A percentile compares a stretch with the other conserved stretches of the same genome.
These are phyloP conservation scores for Mollisia scopiformis DNA, from an alignment of 2,329 filamentous ascomycete genomes.

Conservation along the genomic window DNA sequence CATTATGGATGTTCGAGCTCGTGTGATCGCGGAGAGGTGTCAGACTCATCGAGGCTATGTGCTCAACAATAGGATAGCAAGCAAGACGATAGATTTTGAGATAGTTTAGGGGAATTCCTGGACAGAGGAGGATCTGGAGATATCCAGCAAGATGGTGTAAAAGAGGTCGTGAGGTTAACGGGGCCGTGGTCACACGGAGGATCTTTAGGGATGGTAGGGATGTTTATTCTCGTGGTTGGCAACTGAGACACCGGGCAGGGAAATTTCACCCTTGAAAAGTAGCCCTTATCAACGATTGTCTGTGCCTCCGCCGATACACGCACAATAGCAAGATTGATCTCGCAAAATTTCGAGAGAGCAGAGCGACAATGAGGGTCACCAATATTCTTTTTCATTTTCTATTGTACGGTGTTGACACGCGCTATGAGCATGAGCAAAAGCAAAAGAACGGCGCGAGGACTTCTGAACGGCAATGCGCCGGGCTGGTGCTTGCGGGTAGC, in stretches of 20 bases:
- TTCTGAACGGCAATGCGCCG: neutral
- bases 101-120: constrained; percentile 1
- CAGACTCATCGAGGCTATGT: constrained; percentile 40
- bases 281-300: constrained; percentile 25
- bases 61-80: constrained; percentile 10
- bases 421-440: constrained; percentile 2
- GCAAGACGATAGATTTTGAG: constrained; percentile 9
- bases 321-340: neutral
- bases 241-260: constrained; percentile 25
- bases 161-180: constrained; percentile 4
- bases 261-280: constrained; percentile 23
- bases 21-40: constrained; percentile 32
- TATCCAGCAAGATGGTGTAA: constrained; percentile 6
- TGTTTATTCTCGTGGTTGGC: no score
- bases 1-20: constrained; percentile 44
- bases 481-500: neutral
- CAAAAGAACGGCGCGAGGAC: no score
- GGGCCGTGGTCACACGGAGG: constrained; percentile 26
- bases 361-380: neutral
- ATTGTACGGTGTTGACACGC: neutral
- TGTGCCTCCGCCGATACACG: constrained; percentile 27
- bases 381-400: neutral
- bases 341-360: constrained; percentile 1
- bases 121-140: constrained; percentile 7
- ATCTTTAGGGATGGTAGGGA: constrained; percentile 17